A percentile compares a stretch with the other conserved stretches of the same genome.
Conservation (phyloP, 805 yeast species). For the Komagataella mondaviorum region DNA sequence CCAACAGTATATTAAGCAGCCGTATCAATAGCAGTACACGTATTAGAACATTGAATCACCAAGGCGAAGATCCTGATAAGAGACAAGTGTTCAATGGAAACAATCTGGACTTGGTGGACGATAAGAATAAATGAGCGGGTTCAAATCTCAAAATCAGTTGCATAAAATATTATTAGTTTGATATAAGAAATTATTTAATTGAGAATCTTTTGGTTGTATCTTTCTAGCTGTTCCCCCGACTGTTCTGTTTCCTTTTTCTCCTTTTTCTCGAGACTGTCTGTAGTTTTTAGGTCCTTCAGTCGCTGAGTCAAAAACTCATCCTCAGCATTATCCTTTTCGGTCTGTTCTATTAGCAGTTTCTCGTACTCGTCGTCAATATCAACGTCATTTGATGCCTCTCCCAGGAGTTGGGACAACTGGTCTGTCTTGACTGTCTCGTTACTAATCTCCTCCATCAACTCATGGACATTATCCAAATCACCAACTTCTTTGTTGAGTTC, state of each 20-base stretch:
- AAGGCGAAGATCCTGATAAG: constrained; percentile 15
- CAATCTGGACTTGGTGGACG: constrained; percentile 36
- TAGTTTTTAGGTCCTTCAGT: neutral
- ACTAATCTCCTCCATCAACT: constrained; percentile 8
- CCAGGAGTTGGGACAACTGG: constrained; percentile 3
- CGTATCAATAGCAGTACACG: neutral
- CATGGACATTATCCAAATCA: constrained; percentile 7
- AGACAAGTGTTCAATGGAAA: constrained; percentile 46
- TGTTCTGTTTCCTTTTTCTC: neutral
- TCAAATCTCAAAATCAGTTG: neutral
- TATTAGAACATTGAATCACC: neutral
- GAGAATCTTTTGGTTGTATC: neutral
- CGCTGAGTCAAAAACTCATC: neutral
- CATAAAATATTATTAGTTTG: neutral
- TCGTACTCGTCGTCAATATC: constrained; percentile 2
- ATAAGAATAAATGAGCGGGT: constrained; percentile 13
- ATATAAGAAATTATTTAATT: neutral
- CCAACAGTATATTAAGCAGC: neutral
- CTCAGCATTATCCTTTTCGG: constrained; percentile 1
- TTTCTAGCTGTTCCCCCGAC: neutral
- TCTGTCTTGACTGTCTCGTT: constrained; percentile 9
- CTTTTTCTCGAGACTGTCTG: neutral
- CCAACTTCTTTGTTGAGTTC: constrained; percentile 11
- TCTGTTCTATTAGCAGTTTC: neutral
- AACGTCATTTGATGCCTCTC: constrained; percentile 4